These are phyloP conservation scores for Pyricularia grisea DNA, from an alignment of 2,329 filamentous ascomycete genomes.

Conservation along the genomic window DNA sequence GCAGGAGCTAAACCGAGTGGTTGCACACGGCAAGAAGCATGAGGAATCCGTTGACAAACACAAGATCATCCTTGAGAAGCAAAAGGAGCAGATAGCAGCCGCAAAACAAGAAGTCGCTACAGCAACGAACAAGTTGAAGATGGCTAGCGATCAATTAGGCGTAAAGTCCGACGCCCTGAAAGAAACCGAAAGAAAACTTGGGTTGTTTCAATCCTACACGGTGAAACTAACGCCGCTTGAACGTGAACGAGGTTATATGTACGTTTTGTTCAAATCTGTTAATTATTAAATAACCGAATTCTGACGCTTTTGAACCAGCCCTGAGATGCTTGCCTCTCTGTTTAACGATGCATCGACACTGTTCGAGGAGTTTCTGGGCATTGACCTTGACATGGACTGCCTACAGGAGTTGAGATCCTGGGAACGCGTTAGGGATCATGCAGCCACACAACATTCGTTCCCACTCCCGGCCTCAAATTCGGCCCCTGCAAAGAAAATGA, in stretches of 20 bases:
- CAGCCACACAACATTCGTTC: neutral
- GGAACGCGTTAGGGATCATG: neutral
- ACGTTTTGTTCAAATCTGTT: neutral
- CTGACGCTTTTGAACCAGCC: neutral
- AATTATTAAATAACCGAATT: neutral
- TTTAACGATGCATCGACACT: neutral
- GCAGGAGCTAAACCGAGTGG: neutral
- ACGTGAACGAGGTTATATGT: neutral
- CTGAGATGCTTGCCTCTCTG: neutral
- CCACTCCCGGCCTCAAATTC: neutral
- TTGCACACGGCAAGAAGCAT: neutral
- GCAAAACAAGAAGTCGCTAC: neutral
- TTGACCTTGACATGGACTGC: neutral
- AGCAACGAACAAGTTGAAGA: neutral
- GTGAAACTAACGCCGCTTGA: neutral
- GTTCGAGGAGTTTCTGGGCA: neutral
- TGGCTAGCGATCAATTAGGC: neutral
- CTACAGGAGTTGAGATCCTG: neutral
- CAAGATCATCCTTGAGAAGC: neutral
- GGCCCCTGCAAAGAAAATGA: neutral
- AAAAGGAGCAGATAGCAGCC: neutral
- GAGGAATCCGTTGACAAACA: neutral
- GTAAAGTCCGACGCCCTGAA: neutral
- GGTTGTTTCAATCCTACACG: neutral
- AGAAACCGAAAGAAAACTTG: neutral